Base-by-base conservation (phyloP, 768 basidiomycete genomes). In the Phaeolepiota aurea region DNA sequence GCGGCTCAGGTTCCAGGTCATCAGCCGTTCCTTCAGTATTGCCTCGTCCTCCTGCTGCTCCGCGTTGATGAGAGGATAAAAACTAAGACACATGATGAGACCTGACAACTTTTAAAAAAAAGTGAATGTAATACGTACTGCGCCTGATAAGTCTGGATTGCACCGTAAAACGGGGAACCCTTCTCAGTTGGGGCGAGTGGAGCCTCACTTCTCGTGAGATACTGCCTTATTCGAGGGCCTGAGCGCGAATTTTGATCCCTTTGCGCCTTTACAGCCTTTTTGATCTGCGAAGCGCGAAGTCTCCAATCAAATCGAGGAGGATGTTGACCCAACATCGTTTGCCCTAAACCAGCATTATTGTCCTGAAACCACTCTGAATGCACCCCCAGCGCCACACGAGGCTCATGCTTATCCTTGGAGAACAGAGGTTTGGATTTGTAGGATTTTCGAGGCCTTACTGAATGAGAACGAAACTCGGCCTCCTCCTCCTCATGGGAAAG, bases 11-110 rank as follows among this genome's bases (percentile, higher is more conserved):
- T 75, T 65, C 88, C 87, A 89, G 12, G 69, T 72, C 1, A 76
- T 65, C 12, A 91, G 66, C 23, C 88, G 76, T 45, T 83, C 67
- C 37, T 67, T 68, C 16, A 86, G 54, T 1, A 74, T 66, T 1
- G 69, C 68, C 46, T 81, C 77, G 28, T 74, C 76, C 49, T 85
- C 77, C 1, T 64, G 68, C 54, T 82, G 78, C 58, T 91, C 88
- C 10, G 72, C 66, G 7, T 65, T 56, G 5, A 88, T 71, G 31
- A 74, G 64, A 14, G 59, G 54, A 22, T 63, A 7, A 47, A 74
- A 75, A 33, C 73, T 76, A 32, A 28, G 3, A 16, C 14, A 32
- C 21, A 16, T 37, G 42, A 40, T 32, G 13, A 28, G 16, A 41
- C 10, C 31, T 3, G 12, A 38, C 20, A 40, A 43, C 33, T 11